Evolutionary conservation across 192 early-diverging fungal species (phyloP), one percentile per base, ranked within the genome.

Genomic region (Entophlyctis luteolus): DNA sequence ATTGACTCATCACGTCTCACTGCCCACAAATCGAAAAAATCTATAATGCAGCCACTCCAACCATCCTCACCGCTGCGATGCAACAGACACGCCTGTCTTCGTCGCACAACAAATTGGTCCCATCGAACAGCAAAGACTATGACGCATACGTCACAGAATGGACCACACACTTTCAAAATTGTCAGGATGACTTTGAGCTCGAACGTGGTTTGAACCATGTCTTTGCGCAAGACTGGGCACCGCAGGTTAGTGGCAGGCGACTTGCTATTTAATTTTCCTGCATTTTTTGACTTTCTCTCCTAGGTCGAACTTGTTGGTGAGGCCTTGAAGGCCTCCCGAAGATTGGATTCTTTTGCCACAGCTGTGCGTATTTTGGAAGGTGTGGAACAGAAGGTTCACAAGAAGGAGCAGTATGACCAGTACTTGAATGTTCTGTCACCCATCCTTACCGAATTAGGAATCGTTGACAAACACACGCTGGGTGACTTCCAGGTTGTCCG

Each of bases 191-290:
- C 70, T 97, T 96, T 79, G 96, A 99, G 84, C 86, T 99, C 42
- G 93, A 97, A 84, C 87, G 94, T 69, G 94, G 95, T 31, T 83
- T 99, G 74, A 98, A 97, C 86, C 94, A 99, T 79, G 89, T 91
- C 77, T 98, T 97, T 75, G 88, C 91, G 39, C 60, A 71, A 62
- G 62, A 98, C 83, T 86, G 95, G 75, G 92, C 94, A 25, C 96
- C 96, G 34, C 79, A 59, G 57, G 49, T 52, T 20, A 20, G 23
- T 52, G 10, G n/a, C 10, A n/a, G 42, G n/a, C 10, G 10, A 12
- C n/a, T 45, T n/a, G 42, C 42, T n/a, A 12, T 89, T n/a, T n/a
- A 8, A 42, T 52, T 52, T 52, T 25, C 25, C 49, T 52, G 14
- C 14, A 8, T 52, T 12, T 52, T 8, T 14, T 52, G 49, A 52